Evolutionary conservation across 345 rosid species (phyloP).

Genomic region (Garcia nutans): DNA sequence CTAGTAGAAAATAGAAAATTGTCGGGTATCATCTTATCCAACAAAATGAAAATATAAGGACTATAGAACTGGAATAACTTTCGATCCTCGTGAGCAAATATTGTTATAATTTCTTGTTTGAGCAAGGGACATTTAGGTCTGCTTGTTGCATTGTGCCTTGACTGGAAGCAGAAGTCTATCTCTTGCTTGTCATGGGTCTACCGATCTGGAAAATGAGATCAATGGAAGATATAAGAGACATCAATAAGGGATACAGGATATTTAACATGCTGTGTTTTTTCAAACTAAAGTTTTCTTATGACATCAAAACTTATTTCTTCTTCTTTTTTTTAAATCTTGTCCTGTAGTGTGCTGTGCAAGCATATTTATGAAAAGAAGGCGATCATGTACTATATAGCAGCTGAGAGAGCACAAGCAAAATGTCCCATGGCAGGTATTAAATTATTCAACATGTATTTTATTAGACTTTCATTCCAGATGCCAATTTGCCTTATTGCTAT

Average conservation of each 20-base stretch:
- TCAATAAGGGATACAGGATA: background rate
- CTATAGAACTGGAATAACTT: no score
- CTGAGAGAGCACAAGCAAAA: slow-evolving; percentile 27
- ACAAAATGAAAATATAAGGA: background rate
- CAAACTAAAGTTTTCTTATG: background rate
- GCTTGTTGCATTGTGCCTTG: background rate
- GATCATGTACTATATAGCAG: slow-evolving; percentile 48
- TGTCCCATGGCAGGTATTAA: slow-evolving; percentile 78
- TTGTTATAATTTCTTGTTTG: background rate
- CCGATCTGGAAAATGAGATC: background rate
- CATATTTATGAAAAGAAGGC: slow-evolving; percentile 71
- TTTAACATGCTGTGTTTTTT: background rate
- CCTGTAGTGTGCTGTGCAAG: slow-evolving; percentile 72
- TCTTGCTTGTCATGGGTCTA: background rate
- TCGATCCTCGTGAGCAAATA: background rate
- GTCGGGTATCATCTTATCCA: no score
- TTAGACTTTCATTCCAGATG: background rate
- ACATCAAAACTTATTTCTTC: background rate
- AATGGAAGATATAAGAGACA: no score
- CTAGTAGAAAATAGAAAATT: no score
- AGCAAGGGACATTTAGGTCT: background rate
- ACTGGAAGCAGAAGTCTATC: background rate
- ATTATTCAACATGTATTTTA: background rate
- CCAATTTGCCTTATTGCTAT: background rate
- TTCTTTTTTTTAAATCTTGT: background rate